These are phyloP conservation scores for Claviceps sp. DNA, from an alignment of 2,329 filamentous ascomycete genomes.

Conservation along the genomic window DNA sequence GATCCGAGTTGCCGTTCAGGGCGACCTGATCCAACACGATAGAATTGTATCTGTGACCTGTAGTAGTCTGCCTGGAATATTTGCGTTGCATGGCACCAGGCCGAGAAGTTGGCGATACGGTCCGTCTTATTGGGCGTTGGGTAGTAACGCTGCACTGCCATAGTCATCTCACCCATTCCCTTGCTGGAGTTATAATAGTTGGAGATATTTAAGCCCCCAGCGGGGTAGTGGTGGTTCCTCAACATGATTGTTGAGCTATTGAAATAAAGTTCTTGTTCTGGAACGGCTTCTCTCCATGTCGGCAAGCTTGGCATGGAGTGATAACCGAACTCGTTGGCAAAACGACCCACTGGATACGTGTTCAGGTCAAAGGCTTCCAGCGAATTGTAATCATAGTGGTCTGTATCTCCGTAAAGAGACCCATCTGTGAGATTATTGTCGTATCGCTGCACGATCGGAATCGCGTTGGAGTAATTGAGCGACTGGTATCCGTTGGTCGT, in stretches of 20 bases:
- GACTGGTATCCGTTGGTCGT: slow-evolving; percentile 45
- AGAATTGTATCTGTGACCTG: slow-evolving; percentile 46
- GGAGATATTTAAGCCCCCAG: slow-evolving; percentile 6
- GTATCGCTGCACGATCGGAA: slow-evolving; percentile 43
- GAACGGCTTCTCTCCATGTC: slow-evolving; percentile 41
- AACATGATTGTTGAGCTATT: slow-evolving; percentile 42
- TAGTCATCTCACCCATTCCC: slow-evolving; percentile 45
- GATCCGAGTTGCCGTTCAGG: slow-evolving; percentile 44
- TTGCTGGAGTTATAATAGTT: slow-evolving; percentile 9
- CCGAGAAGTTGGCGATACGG: slow-evolving; percentile 41
- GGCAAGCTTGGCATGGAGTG: slow-evolving; percentile 49
- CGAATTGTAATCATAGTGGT: slow-evolving; percentile 46
- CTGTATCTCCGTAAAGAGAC: slow-evolving; percentile 45
- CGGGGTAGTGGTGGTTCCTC: slow-evolving; percentile 42
- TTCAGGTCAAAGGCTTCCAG: slow-evolving; percentile 38
- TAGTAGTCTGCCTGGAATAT: slow-evolving; percentile 53
- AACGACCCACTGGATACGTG: slow-evolving; percentile 43
- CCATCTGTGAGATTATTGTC: slow-evolving; percentile 34
- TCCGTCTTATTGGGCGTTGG: slow-evolving; percentile 40
- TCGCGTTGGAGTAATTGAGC: slow-evolving; percentile 37
- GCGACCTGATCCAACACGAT: slow-evolving; percentile 43
- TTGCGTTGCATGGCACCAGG: slow-evolving; percentile 49
- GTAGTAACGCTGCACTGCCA: slow-evolving; percentile 41
- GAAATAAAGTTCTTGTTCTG: slow-evolving; percentile 38
- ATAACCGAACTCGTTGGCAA: slow-evolving; percentile 51